Evolutionary conservation across 768 basidiomycete species (phyloP), one percentile per base, ranked within the genome.

Genomic region (Agaricus sinodeliciosus): DNA sequence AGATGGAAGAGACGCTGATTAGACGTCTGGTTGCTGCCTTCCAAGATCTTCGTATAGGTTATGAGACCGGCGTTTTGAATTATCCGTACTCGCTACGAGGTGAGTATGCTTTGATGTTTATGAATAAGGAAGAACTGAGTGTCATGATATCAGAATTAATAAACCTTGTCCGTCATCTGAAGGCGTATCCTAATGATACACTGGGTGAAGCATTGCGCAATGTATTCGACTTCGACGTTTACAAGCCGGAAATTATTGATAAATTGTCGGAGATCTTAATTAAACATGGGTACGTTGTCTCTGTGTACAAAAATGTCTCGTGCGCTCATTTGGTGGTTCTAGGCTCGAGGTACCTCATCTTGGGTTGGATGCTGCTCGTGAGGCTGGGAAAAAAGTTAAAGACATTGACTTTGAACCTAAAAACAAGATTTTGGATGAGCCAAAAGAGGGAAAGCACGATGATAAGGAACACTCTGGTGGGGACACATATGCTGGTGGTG

Each of bases 81-180:
- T 85, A 84, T 59, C 84, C 84, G 3, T 86, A 86, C 62, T 84
- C 82, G 3, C 65, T 86, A 18, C 67, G 84, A 73, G 84, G 84
- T 82, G 22, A n/a, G 60, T 43, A 19, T 9, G 9, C 12, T 35
- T 9, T 15, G 16, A 18, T 11, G 40, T 9, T 9, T 5, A 27
- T 49, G 9, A 26, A 28, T 4, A 13, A 16, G 15, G 4, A 18
- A 4, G 31, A 19, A 37, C n/a, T 47, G 40, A 42, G 42, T 3
- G 19, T 5, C 39, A 46, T 39, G 6, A 36, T 15, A 2, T 28
- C 48, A 85, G 84, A 86, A 57, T 65, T 86, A 34, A 84, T 86
- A 61, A 84, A 82, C 59, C 69, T 86, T 25, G 75, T 85, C 2
- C 72, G 76, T 40, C 84, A 86, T 59, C 73, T 86, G 70, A 78